Percentiles rank a stretch among this genome's conserved stretches.
These are phyloP conservation scores for Calocybe gambosa DNA, from an alignment of 1,284 basidiomycete species.

Conservation along the genomic window DNA sequence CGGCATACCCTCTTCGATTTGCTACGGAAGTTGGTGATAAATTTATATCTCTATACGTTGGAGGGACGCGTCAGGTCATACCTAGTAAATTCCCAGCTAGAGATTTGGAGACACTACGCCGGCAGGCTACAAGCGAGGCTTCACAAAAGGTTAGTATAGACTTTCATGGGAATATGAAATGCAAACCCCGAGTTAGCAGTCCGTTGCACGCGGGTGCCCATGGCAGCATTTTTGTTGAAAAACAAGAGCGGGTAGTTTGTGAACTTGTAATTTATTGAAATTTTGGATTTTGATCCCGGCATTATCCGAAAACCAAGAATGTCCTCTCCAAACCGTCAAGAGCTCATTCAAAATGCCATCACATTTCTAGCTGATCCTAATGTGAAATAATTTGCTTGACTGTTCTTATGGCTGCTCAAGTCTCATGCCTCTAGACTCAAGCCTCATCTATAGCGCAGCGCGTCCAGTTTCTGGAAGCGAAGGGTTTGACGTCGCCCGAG, in stretches of 20 bases:
- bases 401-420: conserved; percentile 1
- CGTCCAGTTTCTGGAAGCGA: conserved; percentile 91
- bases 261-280: no score
- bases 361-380: conserved; percentile 75
- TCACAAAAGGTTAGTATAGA: conserved; percentile 14
- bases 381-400: conserved; percentile 29
- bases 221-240: conserved; percentile 35
- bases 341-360: conserved; percentile 76
- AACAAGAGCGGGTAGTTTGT: conserved; percentile 5
- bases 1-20: conserved; percentile 64
- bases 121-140: conserved; percentile 35
- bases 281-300: conserved; percentile 8
- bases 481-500: conserved; percentile 80
- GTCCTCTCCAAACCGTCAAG: conserved; percentile 54
- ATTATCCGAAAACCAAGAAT: conserved; percentile 26
- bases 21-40: conserved; percentile 19
- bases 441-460: conserved; percentile 78
- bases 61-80: conserved; percentile 20
- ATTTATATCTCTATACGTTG: conserved; percentile 6
- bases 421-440: conserved; percentile 44
- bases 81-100: conserved; percentile 20
- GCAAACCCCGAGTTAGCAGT: conserved; percentile 43
- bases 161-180: conserved; percentile 1
- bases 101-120: conserved; percentile 23
- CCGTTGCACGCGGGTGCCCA: conserved; percentile 49